phyloP scores from a whole-genome alignment of 2,329 filamentous ascomycete genomes.

The Lachnellula suecica region DNA sequence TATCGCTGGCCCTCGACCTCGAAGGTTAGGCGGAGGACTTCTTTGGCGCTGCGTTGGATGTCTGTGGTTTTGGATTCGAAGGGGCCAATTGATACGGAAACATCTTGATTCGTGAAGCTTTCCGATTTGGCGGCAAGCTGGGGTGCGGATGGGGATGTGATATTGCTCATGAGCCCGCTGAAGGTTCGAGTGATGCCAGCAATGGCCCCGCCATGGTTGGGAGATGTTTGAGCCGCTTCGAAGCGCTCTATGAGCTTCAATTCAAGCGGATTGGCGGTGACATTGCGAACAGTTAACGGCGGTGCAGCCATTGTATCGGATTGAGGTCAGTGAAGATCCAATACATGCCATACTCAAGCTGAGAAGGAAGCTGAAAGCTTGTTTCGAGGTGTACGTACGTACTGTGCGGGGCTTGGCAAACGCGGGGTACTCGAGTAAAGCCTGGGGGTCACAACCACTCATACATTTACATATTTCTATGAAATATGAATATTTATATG shows the following conservation, averaged over 20 bases:
- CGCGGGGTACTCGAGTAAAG: no score
- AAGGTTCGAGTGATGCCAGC: conserved; percentile 46
- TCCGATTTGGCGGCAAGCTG: conserved; percentile 51
- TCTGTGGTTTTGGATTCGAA: conserved; percentile 67
- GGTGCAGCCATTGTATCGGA: conserved; percentile 23
- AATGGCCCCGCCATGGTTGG: conserved; percentile 33
- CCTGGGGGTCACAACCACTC: no score
- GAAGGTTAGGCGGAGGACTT: conserved; percentile 75
- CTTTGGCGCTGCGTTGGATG: conserved; percentile 57
- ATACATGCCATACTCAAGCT: no score
- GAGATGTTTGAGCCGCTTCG: conserved; percentile 44
- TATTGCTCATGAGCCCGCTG: conserved; percentile 42
- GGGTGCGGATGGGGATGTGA: conserved; percentile 37
- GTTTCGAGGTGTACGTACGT: no score
- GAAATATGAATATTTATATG: no score
- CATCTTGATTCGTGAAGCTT: conserved; percentile 59
- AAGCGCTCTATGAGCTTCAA: conserved; percentile 76
- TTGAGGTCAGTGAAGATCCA: no score
- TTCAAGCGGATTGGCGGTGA: conserved; percentile 71
- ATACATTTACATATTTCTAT: no score
- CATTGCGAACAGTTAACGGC: conserved; percentile 73
- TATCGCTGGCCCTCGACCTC: conserved; percentile 64
- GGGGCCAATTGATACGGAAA: conserved; percentile 63
- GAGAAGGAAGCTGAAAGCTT: no score
- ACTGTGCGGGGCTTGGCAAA: no score